These are phyloP conservation scores for Salix koriyanagi DNA, from an alignment of 345 rosid genomes.

Conservation along the genomic window DNA sequence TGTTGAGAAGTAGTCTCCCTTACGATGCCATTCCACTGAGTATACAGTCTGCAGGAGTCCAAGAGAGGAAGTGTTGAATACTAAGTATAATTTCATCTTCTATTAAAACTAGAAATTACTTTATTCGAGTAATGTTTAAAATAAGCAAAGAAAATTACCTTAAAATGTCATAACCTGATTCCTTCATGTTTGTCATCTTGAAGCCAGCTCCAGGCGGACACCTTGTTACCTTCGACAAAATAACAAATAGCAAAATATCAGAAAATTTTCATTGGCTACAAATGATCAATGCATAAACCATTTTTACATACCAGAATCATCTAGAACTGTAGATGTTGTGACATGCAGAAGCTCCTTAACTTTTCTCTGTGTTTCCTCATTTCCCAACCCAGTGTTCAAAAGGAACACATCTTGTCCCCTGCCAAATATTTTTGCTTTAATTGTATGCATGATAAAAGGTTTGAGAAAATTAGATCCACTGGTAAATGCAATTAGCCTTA, in stretches of 20 bases:
- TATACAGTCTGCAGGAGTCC: slow-evolving; percentile 53
- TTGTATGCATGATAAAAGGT: background rate
- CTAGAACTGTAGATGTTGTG: slow-evolving; percentile 27
- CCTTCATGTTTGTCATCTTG: slow-evolving; percentile 64
- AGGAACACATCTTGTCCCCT: slow-evolving; percentile 60
- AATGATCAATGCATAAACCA: background rate
- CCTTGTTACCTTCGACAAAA: slow-evolving; percentile 26
- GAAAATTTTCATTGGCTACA: slow-evolving; percentile 2
- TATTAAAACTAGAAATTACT: slow-evolving; percentile 1
- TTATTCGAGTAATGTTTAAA: background rate
- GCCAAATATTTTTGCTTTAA: slow-evolving; percentile 14
- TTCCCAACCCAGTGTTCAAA: slow-evolving; percentile 59
- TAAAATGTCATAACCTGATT: slow-evolving; percentile 69
- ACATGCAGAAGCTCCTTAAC: slow-evolving; percentile 47
- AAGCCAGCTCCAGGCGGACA: slow-evolving; percentile 61
- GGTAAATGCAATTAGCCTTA: slow-evolving; percentile 31
- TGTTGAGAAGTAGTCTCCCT: slow-evolving; percentile 83
- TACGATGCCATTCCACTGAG: slow-evolving; percentile 83
- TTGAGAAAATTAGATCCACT: background rate
- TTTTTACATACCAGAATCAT: slow-evolving; percentile 36
- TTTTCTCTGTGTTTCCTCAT: slow-evolving; percentile 46
- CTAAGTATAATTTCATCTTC: background rate
- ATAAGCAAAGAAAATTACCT: slow-evolving; percentile 40
- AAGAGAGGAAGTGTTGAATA: slow-evolving; percentile 10
- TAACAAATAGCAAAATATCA: slow-evolving; percentile 3